These are phyloP conservation scores for Elongisporangium prolatum DNA, from an alignment of 352 stramenopile genomes.

Conservation along the genomic window DNA sequence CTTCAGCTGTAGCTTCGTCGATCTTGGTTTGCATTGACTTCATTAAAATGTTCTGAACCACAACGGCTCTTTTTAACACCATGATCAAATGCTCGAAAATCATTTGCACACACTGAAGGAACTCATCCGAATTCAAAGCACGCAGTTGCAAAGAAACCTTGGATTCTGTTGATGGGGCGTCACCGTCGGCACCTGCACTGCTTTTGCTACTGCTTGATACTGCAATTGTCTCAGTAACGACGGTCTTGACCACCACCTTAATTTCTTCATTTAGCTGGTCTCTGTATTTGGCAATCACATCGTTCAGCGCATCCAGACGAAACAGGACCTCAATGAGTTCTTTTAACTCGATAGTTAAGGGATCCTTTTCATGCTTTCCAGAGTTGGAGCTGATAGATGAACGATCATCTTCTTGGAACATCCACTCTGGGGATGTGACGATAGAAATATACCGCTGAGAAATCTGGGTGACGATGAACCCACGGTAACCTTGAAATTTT, in stretches of 20 bases:
- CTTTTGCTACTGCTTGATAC: slow-evolving; percentile 50
- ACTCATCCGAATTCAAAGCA: slow-evolving; percentile 78
- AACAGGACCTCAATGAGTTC: slow-evolving; percentile 69
- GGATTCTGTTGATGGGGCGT: slow-evolving; percentile 34
- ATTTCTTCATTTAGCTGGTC: slow-evolving; percentile 85
- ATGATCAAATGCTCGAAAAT: slow-evolving; percentile 87
- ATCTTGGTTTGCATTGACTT: slow-evolving; percentile 76
- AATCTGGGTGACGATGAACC: slow-evolving; percentile 74
- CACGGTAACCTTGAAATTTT: slow-evolving; percentile 68
- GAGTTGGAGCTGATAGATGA: slow-evolving; percentile 10
- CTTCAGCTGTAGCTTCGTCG: slow-evolving; percentile 33
- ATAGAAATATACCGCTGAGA: slow-evolving; percentile 76
- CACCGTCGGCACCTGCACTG: slow-evolving; percentile 5
- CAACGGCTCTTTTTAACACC: slow-evolving; percentile 70
- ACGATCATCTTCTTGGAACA: slow-evolving; percentile 58
- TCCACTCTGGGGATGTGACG: slow-evolving; percentile 79
- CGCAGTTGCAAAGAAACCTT: slow-evolving; percentile 82
- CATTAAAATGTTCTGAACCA: slow-evolving; percentile 69
- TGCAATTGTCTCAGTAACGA: slow-evolving; percentile 85
- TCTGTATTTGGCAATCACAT: slow-evolving; percentile 72
- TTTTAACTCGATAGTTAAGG: slow-evolving; percentile 37
- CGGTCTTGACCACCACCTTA: slow-evolving; percentile 83
- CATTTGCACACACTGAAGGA: slow-evolving; percentile 86
- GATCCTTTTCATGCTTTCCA: slow-evolving; percentile 23
- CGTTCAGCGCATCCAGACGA: slow-evolving; percentile 58